Evolutionary conservation across 495 filamentous ascomycete species (phyloP).

Genomic region (Annulohypoxylon stygium): DNA sequence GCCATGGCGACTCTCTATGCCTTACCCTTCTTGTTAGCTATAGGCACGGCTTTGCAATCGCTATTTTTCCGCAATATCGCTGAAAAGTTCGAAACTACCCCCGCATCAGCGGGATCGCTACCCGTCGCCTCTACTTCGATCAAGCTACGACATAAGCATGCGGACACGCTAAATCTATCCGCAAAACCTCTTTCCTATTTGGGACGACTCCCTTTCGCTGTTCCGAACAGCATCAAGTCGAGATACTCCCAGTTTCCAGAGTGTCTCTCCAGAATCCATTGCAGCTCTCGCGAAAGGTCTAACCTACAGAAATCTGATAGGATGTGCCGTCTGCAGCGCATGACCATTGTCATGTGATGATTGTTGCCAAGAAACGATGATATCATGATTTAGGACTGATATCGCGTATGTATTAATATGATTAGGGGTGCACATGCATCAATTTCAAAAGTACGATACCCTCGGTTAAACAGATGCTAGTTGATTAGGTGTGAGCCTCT

Average conservation of each 20-base stretch:
- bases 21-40: slow-evolving; percentile 8
- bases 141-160: neutral
- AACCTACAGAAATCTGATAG: neutral
- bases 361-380: neutral
- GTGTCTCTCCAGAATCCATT: slow-evolving; percentile 8
- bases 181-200: slow-evolving; percentile 26
- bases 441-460: slow-evolving; percentile 30
- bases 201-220: slow-evolving; percentile 7
- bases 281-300: neutral
- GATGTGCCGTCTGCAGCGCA: neutral
- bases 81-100: neutral
- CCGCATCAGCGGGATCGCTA: neutral
- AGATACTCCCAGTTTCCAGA: neutral
- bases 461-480: slow-evolving; percentile 13
- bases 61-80: neutral
- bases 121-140: neutral
- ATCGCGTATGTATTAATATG: slow-evolving; percentile 1
- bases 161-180: slow-evolving; percentile 15
- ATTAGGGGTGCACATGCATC: slow-evolving; percentile 5
- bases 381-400: neutral
- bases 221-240: slow-evolving; percentile 9
- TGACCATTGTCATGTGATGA: slow-evolving; percentile 13
- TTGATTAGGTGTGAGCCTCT: slow-evolving; percentile 14
- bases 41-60: neutral
- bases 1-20: neutral